Evolutionary conservation across 1,284 basidiomycete species (phyloP), one percentile per base, ranked within the genome.

Genomic region (Ustilago tritici): DNA sequence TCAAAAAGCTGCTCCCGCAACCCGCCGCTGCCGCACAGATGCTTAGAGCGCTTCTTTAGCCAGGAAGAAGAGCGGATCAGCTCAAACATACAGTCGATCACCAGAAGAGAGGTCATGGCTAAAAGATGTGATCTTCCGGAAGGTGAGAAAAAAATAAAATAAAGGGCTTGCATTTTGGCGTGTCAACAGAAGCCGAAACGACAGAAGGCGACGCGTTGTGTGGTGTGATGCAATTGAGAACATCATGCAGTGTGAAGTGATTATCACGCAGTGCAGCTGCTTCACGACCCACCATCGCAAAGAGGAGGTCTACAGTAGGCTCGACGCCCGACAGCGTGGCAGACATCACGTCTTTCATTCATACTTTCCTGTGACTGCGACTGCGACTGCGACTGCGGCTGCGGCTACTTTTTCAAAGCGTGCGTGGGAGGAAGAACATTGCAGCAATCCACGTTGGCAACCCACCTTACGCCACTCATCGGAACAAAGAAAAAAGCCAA

Each of bases 141-240:
- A 32, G 31, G 15, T 32, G 49, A 50, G 31, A 19, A 46, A 28
- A 28, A 28, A 28, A 23, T 23, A 3, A 28, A 3, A 0, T 28
- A 28, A 28, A 28, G 23, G 49, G 49, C 49, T 54, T 54, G 32
- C 52, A 31, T 54, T 15, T 23, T 54, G 32, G 35, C 35, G 52
- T 54, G 52, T 35, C 52, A 36, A 36, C 32, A 54, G 34, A 54
- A 31, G 52, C 34, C 52, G 52, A 54, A 38, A 19, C 34, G 52
- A 54, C 52, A 54, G 52, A n/a, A 54, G 52, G 52, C 52, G 52
- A 54, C 52, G 52, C 52, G 52, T 36, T 12, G 34, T 54, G 52
- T 36, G 31, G n/a, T 54, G 52, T 54, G 52, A 54, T 35, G n/a
- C 28, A 17, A 54, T 8, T 17, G n/a, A 19, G 23, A 54, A 34